Base-by-base conservation (phyloP, 345 rosid genomes). In the Populus deltoides region DNA sequence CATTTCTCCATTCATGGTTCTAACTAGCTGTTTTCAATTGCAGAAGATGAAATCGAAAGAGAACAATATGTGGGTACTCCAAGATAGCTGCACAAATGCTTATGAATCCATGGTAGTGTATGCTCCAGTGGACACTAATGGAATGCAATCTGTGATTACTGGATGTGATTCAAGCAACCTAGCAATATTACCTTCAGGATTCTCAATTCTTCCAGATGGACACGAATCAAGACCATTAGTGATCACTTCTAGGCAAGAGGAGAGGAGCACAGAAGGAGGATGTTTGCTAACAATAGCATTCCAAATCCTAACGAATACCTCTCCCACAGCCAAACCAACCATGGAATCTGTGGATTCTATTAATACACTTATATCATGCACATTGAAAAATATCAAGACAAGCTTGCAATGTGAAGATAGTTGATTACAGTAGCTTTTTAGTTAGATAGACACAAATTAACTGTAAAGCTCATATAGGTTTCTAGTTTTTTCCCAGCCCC, bases 111-210 rank as follows among this genome's bases (percentile, higher is more conserved):
- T 82, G 87, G 92, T 96, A 38, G 91, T 96, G 59, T 92, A 88
- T 70, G 97, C 98, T 66, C 90, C 90, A 0, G 98, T 92, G 61
- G 99, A 96, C 78, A 90, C 90, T 51, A 83, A 85, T 2, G 88
- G 88, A 20, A 94, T 92, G 86, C 97, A 96, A 77, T 83, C 94
- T 0, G 98, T 89, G 83, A 90, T 92, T 33, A 91, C 93, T 0
- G 99, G 99, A 70, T 93, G 97, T 25, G 97, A 96, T 86, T 90
- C 99, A 20, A 91, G 95, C 90, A 91, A 79, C 89, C 84, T 90
- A 25, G 91, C 94, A 3, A 74, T 91, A 71, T 85, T 96, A 71
- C 98, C 99, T 24, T 96, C 92, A 11, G 99, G 99, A 43, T 96
- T 96, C 91, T 91, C 98, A 2, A 91, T 96, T 81, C 93, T 96